A percentile compares a stretch with the other conserved stretches of the same genome.
phyloP scores from a whole-genome alignment of 306 rosid genomes.

The Prunus persica region Prunus_persica_NCBIv2 NC_034009.1:34776001-34776500 shows the following conservation, averaged over 20 bases:
- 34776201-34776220: background rate
- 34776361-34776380: conserved; percentile 52
- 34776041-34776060: too few species aligned
- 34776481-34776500: conserved; percentile 36
- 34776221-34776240: conserved; percentile 18
- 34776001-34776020: background rate
- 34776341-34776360: conserved; percentile 85
- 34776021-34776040: background rate
- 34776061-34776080: too few species aligned
- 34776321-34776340: conserved; percentile 61
- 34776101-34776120: too few species aligned
- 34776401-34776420: conserved; percentile 53
- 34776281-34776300: conserved; percentile 55
- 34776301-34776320: conserved; percentile 47
- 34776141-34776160: background rate
- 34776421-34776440: conserved; percentile 73
- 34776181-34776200: background rate
- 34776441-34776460: conserved; percentile 47
- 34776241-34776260: conserved; percentile 76
- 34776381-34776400: conserved; percentile 53
- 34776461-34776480: conserved; percentile 40
- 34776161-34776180: background rate
- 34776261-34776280: conserved; percentile 66
- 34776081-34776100: background rate
- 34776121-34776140: background rate